Conservation (phyloP, 2,329 filamentous ascomycete species). For the Fusarium transvaalense region DNA sequence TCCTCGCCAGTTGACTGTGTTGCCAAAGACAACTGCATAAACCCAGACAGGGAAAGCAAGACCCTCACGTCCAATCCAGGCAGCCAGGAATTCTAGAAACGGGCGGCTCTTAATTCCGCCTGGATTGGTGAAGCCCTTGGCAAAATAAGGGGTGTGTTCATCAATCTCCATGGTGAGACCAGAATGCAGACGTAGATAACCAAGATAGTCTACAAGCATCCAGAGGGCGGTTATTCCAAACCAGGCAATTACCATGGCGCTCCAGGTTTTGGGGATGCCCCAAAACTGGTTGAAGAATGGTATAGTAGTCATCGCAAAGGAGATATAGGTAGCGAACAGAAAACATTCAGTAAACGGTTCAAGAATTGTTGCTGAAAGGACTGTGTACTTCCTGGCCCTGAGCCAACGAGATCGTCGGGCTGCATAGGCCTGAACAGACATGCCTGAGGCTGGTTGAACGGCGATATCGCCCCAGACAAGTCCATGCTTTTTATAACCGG, state of each 20-base stretch:
- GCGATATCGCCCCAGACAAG: slow-evolving; percentile 88
- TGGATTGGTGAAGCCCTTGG: slow-evolving; percentile 59
- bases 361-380: slow-evolving; percentile 87
- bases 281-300: slow-evolving; percentile 69
- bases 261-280: slow-evolving; percentile 74
- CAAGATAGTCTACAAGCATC: slow-evolving; percentile 79
- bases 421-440: slow-evolving; percentile 81
- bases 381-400: slow-evolving; percentile 93
- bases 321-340: slow-evolving; percentile 82
- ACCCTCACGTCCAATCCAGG: slow-evolving; percentile 87
- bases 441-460: slow-evolving; percentile 88
- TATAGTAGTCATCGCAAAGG: slow-evolving; percentile 82
- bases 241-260: slow-evolving; percentile 75
- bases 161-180: slow-evolving; percentile 78
- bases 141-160: slow-evolving; percentile 80
- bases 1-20: slow-evolving; percentile 89
- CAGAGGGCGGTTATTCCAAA: slow-evolving; percentile 73
- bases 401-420: slow-evolving; percentile 90
- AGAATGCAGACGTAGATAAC: slow-evolving; percentile 81
- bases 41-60: slow-evolving; percentile 91
- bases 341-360: slow-evolving; percentile 94
- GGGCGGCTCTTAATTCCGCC: slow-evolving; percentile 63
- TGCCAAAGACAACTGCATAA: slow-evolving; percentile 89
- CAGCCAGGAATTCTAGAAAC: slow-evolving; percentile 78
- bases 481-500: slow-evolving; percentile 80